Conservation (phyloP, 805 yeast genomes). For the Lachancea waltii region DNA sequence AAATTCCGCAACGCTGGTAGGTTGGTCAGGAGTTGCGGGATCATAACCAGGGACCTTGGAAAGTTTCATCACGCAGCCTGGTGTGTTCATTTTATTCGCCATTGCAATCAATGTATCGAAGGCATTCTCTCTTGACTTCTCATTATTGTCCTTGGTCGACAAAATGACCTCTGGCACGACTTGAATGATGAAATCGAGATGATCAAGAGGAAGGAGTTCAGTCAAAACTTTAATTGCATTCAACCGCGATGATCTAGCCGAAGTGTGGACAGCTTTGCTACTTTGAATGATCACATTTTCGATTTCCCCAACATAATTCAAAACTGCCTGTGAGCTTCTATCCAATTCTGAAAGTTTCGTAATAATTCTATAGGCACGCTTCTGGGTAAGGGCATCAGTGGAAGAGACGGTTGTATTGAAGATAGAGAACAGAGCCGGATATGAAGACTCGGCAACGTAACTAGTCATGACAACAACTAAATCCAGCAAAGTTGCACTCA, state of each 20-base stretch:
- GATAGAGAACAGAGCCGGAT: slow-evolving; percentile 70
- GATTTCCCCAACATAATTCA: slow-evolving; percentile 48
- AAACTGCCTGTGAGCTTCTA: slow-evolving; percentile 50
- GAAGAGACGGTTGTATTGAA: slow-evolving; percentile 60
- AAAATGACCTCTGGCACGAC: slow-evolving; percentile 82
- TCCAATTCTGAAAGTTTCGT: slow-evolving; percentile 65
- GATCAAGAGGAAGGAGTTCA: slow-evolving; percentile 53
- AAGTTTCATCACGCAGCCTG: slow-evolving; percentile 63
- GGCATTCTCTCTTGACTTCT: slow-evolving; percentile 79
- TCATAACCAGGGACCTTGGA: slow-evolving; percentile 63
- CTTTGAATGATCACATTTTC: slow-evolving; percentile 53
- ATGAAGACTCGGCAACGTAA: slow-evolving; percentile 65
- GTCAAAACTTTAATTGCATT: slow-evolving; percentile 57
- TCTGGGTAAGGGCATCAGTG: slow-evolving; percentile 67
- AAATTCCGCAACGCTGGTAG: slow-evolving; percentile 70
- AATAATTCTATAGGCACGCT: slow-evolving; percentile 79
- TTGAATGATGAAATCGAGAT: slow-evolving; percentile 72
- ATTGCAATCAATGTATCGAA: slow-evolving; percentile 68
- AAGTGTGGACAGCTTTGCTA: slow-evolving; percentile 51
- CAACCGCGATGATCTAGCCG: slow-evolving; percentile 79
- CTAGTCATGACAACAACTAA: slow-evolving; percentile 81
- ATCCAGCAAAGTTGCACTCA: slow-evolving; percentile 86
- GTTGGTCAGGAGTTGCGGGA: slow-evolving; percentile 48
- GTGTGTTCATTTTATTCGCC: slow-evolving; percentile 68
- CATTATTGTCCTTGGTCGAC: slow-evolving; percentile 88